Conservation (phyloP, 257 asterid genomes). For the Solanum pimpinellifolium region DNA sequence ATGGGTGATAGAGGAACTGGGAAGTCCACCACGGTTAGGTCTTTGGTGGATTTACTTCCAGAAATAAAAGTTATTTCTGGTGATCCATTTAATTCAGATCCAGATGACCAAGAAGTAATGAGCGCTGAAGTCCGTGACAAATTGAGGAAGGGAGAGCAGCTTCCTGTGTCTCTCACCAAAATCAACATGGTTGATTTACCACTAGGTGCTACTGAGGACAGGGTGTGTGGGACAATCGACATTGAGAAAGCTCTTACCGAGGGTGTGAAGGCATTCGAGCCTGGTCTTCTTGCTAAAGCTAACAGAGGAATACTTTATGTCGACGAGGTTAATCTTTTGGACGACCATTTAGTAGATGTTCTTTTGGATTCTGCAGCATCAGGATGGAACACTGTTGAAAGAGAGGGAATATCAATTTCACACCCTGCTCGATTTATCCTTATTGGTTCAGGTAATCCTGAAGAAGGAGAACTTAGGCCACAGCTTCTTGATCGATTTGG, state of each 20-base stretch:
- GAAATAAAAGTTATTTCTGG: slow-evolving; percentile 66
- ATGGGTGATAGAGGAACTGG: slow-evolving; percentile 99
- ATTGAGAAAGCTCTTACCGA: slow-evolving; percentile 91
- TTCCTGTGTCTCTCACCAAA: slow-evolving; percentile 41
- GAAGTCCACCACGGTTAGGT: slow-evolving; percentile 83
- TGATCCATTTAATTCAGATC: slow-evolving; percentile 88
- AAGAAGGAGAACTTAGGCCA: slow-evolving; percentile 94
- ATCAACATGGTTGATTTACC: slow-evolving; percentile 94
- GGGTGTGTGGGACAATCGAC: slow-evolving; percentile 92
- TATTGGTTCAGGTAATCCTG: slow-evolving; percentile 88
- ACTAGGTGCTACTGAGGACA: slow-evolving; percentile 86
- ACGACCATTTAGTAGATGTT: slow-evolving; percentile 88
- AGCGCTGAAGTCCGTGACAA: slow-evolving; percentile 73
- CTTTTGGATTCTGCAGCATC: slow-evolving; percentile 88
- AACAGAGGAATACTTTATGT: slow-evolving; percentile 84
- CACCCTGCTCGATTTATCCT: slow-evolving; percentile 92
- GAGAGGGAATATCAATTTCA: slow-evolving; percentile 90
- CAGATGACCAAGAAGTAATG: slow-evolving; percentile 80
- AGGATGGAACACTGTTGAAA: slow-evolving; percentile 90
- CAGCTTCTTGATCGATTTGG: slow-evolving; percentile 96
- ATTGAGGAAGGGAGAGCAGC: slow-evolving; percentile 34
- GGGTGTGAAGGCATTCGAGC: slow-evolving; percentile 95
- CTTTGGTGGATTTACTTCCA: slow-evolving; percentile 81
- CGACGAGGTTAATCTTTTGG: slow-evolving; percentile 88
- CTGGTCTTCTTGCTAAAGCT: slow-evolving; percentile 89